These are phyloP conservation scores for Blastobotrys peoriensis DNA, from an alignment of 805 yeast species.

Conservation along the genomic window DNA sequence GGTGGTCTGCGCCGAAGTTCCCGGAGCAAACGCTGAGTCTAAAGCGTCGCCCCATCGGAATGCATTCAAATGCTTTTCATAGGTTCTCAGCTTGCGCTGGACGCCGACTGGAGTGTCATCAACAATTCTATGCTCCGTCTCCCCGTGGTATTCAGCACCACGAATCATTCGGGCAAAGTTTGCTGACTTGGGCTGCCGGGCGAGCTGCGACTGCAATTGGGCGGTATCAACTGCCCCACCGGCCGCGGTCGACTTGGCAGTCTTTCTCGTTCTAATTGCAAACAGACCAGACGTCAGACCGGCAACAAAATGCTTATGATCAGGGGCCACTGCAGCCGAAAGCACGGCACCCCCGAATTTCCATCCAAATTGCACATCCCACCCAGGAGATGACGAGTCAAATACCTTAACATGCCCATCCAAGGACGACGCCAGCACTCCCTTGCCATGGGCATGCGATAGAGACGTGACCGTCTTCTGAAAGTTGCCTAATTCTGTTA, in stretches of 20 bases:
- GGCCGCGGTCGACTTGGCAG: constrained; percentile 39
- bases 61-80: constrained; percentile 76
- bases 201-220: constrained; percentile 15
- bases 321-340: constrained; percentile 84
- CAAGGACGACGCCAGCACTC: constrained; percentile 87
- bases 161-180: constrained; percentile 76
- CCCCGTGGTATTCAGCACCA: constrained; percentile 88
- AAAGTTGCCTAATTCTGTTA: constrained; percentile 75
- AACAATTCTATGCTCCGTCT: constrained; percentile 68
- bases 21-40: constrained; percentile 76
- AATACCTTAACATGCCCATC: constrained; percentile 97
- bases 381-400: constrained; percentile 56
- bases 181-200: constrained; percentile 39
- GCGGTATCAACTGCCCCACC: too few species aligned
- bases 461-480: constrained; percentile 90
- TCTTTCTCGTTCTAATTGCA: constrained; percentile 80
- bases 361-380: constrained; percentile 96
- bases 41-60: constrained; percentile 93
- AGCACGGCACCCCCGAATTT: constrained; percentile 92
- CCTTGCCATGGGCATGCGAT: constrained; percentile 64
- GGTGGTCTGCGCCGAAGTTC: constrained; percentile 73
- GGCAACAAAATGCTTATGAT: constrained; percentile 80
- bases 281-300: constrained; percentile 88
- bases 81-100: constrained; percentile 66
- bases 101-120: constrained; percentile 47